Evolutionary conservation across 805 yeast genomes (phyloP).

Genomic region (Yarrowia deformans): DNA sequence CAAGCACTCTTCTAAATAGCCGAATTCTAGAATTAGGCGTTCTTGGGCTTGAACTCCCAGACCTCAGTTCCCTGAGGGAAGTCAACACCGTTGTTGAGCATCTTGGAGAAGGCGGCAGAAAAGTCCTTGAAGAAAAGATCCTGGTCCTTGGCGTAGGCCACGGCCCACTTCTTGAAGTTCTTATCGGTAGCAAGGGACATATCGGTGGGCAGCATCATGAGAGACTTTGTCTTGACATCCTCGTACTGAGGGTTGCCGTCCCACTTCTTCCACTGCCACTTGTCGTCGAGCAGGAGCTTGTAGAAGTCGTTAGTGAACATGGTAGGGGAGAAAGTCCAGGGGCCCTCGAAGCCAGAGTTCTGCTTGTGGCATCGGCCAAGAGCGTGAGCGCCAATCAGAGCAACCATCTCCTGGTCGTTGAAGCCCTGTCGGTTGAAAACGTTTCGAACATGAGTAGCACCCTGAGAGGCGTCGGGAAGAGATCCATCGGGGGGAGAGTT

Average conservation of each 20-base stretch:
- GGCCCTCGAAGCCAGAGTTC: constrained; percentile 74
- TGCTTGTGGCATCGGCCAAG: constrained; percentile 75
- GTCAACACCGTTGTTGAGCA: constrained; percentile 72
- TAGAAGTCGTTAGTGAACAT: constrained; percentile 74
- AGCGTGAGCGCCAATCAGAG: constrained; percentile 77
- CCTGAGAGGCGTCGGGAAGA: constrained; percentile 75
- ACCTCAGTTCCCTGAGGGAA: constrained; percentile 50
- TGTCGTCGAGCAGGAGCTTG: constrained; percentile 61
- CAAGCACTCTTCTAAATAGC: constrained; percentile 12
- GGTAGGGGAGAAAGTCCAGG: constrained; percentile 83
- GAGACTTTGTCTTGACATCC: constrained; percentile 60
- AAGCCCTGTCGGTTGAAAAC: constrained; percentile 73
- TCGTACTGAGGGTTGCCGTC: constrained; percentile 68
- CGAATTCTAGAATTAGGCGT: constrained; percentile 17
- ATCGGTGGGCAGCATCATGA: constrained; percentile 85
- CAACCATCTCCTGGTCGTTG: constrained; percentile 74
- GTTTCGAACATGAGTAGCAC: constrained; percentile 67
- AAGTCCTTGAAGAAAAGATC: constrained; percentile 67
- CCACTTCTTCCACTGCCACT: constrained; percentile 65
- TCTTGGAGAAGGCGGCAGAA: constrained; percentile 65
- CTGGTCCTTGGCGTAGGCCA: constrained; percentile 66
- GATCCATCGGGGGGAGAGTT: constrained; percentile 69
- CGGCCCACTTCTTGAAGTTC: constrained; percentile 63
- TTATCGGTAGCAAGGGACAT: constrained; percentile 66
- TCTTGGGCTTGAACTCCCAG: constrained; percentile 37